phyloP scores from a whole-genome alignment of 2,329 filamentous ascomycete species.

The Polytolypa hystricis region DNA sequence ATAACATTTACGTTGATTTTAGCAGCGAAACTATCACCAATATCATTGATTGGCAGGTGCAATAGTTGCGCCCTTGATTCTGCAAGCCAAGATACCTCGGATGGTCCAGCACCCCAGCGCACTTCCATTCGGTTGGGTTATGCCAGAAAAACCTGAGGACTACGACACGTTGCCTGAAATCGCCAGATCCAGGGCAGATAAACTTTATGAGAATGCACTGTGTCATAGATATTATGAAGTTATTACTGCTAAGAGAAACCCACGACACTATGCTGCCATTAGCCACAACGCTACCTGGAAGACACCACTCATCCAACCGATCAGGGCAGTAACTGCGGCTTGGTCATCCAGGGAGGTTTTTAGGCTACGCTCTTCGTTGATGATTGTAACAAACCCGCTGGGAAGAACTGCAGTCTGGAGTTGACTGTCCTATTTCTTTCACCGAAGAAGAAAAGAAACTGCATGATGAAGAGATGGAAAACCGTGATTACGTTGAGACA shows the following conservation, averaged over 20 bases:
- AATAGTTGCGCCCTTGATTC: slow-evolving; percentile 21
- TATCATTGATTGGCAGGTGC: slow-evolving; percentile 15
- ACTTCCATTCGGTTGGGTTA: neutral
- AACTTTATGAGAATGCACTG: neutral
- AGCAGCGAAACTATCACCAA: slow-evolving; percentile 1
- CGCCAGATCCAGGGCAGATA: neutral
- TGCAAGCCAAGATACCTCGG: slow-evolving; percentile 24
- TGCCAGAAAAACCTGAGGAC: neutral
- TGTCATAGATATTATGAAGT: slow-evolving; percentile 1
- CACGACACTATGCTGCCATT: slow-evolving; percentile 2
- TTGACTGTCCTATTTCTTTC: slow-evolving; percentile 2
- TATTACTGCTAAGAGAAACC: neutral
- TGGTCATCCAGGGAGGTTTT: slow-evolving; percentile 5
- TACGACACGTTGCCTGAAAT: neutral
- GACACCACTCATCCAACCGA: slow-evolving; percentile 1
- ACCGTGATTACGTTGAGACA: slow-evolving; percentile 3
- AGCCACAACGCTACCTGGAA: too few species aligned
- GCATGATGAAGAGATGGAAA: slow-evolving; percentile 5
- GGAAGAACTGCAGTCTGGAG: neutral
- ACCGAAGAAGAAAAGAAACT: slow-evolving; percentile 1
- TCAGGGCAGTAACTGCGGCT: neutral
- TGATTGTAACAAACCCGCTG: neutral
- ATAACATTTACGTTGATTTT: slow-evolving; percentile 7
- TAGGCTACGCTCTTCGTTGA: neutral
- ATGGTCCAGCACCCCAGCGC: neutral